A percentile compares a stretch with the other conserved stretches of the same genome.
These are phyloP conservation scores for Pulicaria dysenterica DNA, from an alignment of 129 eudicot genomes.

Conservation along the genomic window DNA sequence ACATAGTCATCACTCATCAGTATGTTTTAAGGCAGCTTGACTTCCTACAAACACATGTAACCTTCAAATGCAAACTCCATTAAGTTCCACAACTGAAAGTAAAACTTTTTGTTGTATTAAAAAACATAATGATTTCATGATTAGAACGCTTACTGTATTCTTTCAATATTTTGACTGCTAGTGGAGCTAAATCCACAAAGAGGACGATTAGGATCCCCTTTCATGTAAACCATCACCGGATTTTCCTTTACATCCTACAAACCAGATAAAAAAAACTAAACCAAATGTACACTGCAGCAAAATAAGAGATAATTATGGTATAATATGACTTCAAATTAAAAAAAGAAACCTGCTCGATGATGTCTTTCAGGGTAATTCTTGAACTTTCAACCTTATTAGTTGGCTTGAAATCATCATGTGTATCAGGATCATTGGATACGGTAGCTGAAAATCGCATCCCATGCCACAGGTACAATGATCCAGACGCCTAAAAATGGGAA, in stretches of 20 bases:
- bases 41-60: too few species aligned
- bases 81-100: too few species aligned
- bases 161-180: conserved; percentile 88
- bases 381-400: conserved; percentile 66
- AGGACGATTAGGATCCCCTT: conserved; percentile 92
- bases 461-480: conserved; percentile 52
- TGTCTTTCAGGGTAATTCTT: conserved; percentile 57
- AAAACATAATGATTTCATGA: background rate
- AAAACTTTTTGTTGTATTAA: background rate
- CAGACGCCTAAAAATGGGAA: conserved; percentile 44
- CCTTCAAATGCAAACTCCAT: too few species aligned
- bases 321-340: too few species aligned
- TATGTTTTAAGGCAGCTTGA: too few species aligned
- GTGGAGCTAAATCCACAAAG: conserved; percentile 97
- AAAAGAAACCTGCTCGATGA: conserved; percentile 97
- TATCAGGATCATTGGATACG: conserved; percentile 78
- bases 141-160: conserved; percentile 69
- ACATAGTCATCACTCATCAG: too few species aligned
- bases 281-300: conserved; percentile 29
- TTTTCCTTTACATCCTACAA: conserved; percentile 95
- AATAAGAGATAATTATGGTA: too few species aligned
- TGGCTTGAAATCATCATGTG: conserved; percentile 93
- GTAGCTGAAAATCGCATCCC: conserved; percentile 62
- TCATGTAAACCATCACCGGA: conserved; percentile 95
- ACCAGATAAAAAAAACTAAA: too few species aligned